phyloP scores from a whole-genome alignment of 148 eudicot species.

The Rhododendron molle region DNA sequence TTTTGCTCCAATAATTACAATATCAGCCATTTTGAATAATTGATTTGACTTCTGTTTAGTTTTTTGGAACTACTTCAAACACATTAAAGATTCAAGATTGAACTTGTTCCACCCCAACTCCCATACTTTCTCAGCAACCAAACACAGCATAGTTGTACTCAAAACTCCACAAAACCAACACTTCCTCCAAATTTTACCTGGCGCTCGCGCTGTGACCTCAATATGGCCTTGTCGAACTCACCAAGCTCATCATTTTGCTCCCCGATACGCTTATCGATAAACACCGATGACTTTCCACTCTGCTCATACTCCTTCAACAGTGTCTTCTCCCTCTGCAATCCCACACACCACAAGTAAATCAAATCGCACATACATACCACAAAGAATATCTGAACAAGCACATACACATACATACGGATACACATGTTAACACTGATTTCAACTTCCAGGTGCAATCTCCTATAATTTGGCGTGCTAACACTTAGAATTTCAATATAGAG shows the following conservation, averaged over 20 bases:
- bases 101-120: background rate
- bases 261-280: conserved; percentile 85
- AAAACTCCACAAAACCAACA: background rate
- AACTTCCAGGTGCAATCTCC: background rate
- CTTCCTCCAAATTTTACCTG: conserved; percentile 41
- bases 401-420: background rate
- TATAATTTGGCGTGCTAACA: background rate
- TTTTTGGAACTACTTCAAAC: background rate
- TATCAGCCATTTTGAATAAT: background rate
- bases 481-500: background rate
- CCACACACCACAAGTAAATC: conserved; percentile 7
- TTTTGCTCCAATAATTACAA: background rate
- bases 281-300: conserved; percentile 73
- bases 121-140: background rate
- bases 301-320: conserved; percentile 82
- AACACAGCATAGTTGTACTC: background rate
- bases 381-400: no score
- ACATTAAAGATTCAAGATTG: background rate
- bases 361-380: background rate
- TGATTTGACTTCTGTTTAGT: background rate
- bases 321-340: conserved; percentile 76
- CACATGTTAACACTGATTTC: background rate
- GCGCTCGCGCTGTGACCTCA: conserved; percentile 88
- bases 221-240: conserved; percentile 82
- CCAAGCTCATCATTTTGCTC: conserved; percentile 70